These are phyloP conservation scores for Ceratobasidium sp. DNA, from an alignment of 1,284 basidiomycete genomes.

Conservation along the genomic window DNA sequence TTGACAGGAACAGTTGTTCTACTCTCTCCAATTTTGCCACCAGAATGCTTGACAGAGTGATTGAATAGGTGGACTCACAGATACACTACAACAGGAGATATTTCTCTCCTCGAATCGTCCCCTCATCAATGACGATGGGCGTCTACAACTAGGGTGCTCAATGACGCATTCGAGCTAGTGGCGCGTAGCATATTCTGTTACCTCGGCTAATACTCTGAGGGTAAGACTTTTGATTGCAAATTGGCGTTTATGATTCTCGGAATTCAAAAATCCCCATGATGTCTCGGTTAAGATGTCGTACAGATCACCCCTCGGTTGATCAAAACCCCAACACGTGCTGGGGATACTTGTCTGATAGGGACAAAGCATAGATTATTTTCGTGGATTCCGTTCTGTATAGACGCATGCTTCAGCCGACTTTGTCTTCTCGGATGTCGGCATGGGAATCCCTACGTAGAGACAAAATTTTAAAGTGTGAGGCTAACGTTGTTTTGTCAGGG, in stretches of 20 bases:
- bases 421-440: neutral
- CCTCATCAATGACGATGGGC: neutral
- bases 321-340: constrained; percentile 3
- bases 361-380: neutral
- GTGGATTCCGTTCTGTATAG: neutral
- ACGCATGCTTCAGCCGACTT: neutral
- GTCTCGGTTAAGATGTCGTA: neutral
- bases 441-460: neutral
- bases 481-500: constrained; percentile 3
- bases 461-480: neutral
- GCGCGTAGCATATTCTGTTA: neutral
- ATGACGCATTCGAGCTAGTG: neutral
- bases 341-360: constrained; percentile 1
- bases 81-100: neutral
- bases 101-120: neutral
- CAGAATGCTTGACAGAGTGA: neutral
- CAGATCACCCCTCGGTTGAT: neutral
- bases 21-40: constrained; percentile 1
- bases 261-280: neutral
- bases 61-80: neutral
- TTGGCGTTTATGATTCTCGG: neutral
- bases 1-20: constrained; percentile 3
- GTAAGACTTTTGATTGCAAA: neutral
- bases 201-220: neutral
- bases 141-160: neutral